Percentiles rank a stretch among this genome's conserved stretches.
phyloP scores from a whole-genome alignment of 1,284 basidiomycete genomes.

The Salmacisia buchloeana region DNA sequence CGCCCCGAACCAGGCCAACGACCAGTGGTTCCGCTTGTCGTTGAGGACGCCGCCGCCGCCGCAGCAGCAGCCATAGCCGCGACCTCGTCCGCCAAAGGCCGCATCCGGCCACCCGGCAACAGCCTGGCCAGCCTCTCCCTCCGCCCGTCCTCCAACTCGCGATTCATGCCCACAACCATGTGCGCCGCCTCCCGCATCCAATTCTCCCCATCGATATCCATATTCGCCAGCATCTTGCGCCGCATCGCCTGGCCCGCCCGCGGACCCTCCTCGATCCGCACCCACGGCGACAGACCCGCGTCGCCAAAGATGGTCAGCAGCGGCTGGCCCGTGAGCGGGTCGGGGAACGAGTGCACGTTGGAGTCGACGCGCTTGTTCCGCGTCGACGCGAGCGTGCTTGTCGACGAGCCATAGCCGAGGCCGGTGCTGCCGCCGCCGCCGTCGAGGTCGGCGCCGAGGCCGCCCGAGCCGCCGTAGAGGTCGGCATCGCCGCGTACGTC shows the following conservation, averaged over 20 bases:
- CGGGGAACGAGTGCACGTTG: slow-evolving; percentile 31
- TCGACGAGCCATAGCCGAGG: slow-evolving; percentile 9
- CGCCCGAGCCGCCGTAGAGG: not conserved
- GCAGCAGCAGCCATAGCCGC: no score
- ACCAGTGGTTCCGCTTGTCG: no score
- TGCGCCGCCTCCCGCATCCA: slow-evolving; percentile 49
- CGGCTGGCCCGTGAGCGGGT: slow-evolving; percentile 38
- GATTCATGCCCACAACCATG: slow-evolving; percentile 44
- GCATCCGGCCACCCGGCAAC: not conserved
- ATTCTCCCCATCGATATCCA: slow-evolving; percentile 45
- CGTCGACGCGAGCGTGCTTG: not conserved
- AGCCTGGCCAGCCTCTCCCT: slow-evolving; percentile 25
- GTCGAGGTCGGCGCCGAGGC: not conserved
- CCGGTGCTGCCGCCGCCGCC: slow-evolving; percentile 7
- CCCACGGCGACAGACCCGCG: slow-evolving; percentile 39
- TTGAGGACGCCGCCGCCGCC: no score
- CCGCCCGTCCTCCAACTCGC: slow-evolving; percentile 39
- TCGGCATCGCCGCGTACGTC: slow-evolving; percentile 23
- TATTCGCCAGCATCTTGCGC: slow-evolving; percentile 27
- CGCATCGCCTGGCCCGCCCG: slow-evolving; percentile 26
- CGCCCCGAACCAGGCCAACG: no score
- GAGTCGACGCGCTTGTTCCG: slow-evolving; percentile 20
- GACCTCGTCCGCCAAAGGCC: not conserved
- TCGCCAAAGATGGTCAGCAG: slow-evolving; percentile 45
- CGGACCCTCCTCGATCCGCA: slow-evolving; percentile 24